Conservation (phyloP, 164 flowering plant genomes). For the Vitis riparia region DNA sequence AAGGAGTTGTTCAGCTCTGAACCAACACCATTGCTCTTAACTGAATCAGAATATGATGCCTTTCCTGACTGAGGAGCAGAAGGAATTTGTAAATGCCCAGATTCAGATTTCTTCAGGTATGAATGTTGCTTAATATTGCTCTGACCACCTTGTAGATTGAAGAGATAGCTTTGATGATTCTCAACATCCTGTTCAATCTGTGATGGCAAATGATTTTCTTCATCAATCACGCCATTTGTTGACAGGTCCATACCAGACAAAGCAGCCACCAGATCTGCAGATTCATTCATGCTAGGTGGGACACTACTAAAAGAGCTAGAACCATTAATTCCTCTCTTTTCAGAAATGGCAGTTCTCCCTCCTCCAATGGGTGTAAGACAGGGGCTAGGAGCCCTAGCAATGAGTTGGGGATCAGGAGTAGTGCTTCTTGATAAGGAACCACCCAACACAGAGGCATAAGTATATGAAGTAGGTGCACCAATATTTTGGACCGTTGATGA, state of each 20-base stretch:
- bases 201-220: constrained; percentile 36
- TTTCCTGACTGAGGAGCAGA: constrained; percentile 32
- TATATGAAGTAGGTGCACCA: constrained; percentile 47
- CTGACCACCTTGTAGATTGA: constrained; percentile 44
- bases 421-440: constrained; percentile 66
- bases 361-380: constrained; percentile 69
- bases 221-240: constrained; percentile 39
- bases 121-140: constrained; percentile 39
- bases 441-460: constrained; percentile 70
- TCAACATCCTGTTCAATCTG: constrained; percentile 39
- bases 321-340: constrained; percentile 42
- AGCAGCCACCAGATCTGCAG: constrained; percentile 55
- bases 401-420: constrained; percentile 68
- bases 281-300: constrained; percentile 37
- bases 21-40: constrained; percentile 30
- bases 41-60: constrained; percentile 23
- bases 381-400: constrained; percentile 77
- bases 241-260: constrained; percentile 67
- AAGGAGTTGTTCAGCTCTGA: constrained; percentile 28
- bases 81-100: constrained; percentile 35
- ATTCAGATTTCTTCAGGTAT: constrained; percentile 39
- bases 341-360: constrained; percentile 40
- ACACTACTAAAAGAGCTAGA: constrained; percentile 44
- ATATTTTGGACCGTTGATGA: constrained; percentile 32
- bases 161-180: constrained; percentile 38